A percentile compares a stretch with the other conserved stretches of the same genome.
phyloP scores from a whole-genome alignment of 768 basidiomycete genomes.

The Mycena galericulata region DNA sequence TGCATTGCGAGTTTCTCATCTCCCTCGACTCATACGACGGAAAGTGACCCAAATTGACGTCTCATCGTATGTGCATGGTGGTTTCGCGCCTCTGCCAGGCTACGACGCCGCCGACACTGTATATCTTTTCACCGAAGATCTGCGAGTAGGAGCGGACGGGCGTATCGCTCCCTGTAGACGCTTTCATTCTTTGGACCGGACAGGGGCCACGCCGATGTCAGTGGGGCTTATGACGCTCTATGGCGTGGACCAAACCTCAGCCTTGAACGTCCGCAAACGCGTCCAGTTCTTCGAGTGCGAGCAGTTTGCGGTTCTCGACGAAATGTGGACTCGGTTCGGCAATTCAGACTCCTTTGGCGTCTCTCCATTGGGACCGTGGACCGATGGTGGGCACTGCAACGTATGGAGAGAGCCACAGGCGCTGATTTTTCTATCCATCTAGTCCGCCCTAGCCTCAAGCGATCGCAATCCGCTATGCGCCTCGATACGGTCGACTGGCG shows the following conservation, averaged over 20 bases:
- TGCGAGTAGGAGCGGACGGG: conserved; percentile 11
- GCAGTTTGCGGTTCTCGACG: conserved; percentile 2
- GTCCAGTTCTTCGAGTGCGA: neutral
- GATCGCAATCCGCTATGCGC: conserved; percentile 1
- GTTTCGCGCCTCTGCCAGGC: conserved; percentile 1
- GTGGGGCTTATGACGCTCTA: conserved; percentile 4
- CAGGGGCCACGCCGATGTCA: neutral
- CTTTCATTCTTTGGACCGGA: conserved; percentile 17
- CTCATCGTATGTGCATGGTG: neutral
- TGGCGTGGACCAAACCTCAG: neutral
- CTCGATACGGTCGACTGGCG: conserved; percentile 11
- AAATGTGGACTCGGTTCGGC: neutral
- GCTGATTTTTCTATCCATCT: neutral
- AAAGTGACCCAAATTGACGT: neutral
- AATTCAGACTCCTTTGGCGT: neutral
- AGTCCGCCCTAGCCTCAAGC: neutral
- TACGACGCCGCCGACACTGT: conserved; percentile 3
- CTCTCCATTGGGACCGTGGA: neutral
- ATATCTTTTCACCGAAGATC: conserved; percentile 12
- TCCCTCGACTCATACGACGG: neutral
- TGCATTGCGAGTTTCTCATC: neutral
- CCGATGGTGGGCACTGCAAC: neutral
- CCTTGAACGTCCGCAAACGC: neutral
- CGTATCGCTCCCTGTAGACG: neutral
- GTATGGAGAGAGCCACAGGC: neutral